Evolutionary conservation across 768 basidiomycete genomes (phyloP), one percentile per base, ranked within the genome.

Genomic region (Phylloporus sp.): DNA sequence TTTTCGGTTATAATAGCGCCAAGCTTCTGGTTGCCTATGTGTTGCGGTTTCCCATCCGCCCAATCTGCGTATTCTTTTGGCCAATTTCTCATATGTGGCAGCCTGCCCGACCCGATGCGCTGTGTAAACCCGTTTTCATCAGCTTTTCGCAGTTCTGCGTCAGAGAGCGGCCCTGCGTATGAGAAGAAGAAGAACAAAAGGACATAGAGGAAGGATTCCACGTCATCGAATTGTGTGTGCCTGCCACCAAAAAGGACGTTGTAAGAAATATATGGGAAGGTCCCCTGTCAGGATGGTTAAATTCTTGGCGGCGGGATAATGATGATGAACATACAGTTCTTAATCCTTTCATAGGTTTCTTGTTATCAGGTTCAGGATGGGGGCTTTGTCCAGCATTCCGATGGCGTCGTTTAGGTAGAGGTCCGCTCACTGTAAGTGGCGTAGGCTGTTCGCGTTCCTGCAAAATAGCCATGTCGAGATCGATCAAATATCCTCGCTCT

Each of bases 401-500:
- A 15, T 18, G 13, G 5, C 4, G 3, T 26, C 15, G 12, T n/a
- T n/a, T n/a, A 41, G 34, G 34, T 35, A 35, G 16, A 15, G 7
- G 34, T 18, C 8, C n/a, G n/a, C n/a, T n/a, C n/a, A n/a, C n/a
- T n/a, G n/a, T 35, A 8, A n/a, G 16, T 35, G 34, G 40, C 16
- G 40, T 41, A 4, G 40, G 12, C 1, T 24, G 7, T 16, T 18
- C 45, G 5, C 34, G 40, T 29, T 39, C 36, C 39, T 49, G 50
- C 2, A 40, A 16, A 1, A 54, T 48, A 4, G 54, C 50, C 54
- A 55, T 52, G 35, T 72, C 66, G 4, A 71, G 46, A 45, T 70
- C 71, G n/a, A 58, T 70, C 42, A 71, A 18, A 35, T 67, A 72
- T 1, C 68, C 70, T 31, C 54, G 16, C 35, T 50, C 53, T 3